A percentile compares a stretch with the other conserved stretches of the same genome.
These are phyloP conservation scores for Parastagonospora nodorum DNA, from an alignment of 2,329 filamentous ascomycete species.

Conservation along the genomic window DNA sequence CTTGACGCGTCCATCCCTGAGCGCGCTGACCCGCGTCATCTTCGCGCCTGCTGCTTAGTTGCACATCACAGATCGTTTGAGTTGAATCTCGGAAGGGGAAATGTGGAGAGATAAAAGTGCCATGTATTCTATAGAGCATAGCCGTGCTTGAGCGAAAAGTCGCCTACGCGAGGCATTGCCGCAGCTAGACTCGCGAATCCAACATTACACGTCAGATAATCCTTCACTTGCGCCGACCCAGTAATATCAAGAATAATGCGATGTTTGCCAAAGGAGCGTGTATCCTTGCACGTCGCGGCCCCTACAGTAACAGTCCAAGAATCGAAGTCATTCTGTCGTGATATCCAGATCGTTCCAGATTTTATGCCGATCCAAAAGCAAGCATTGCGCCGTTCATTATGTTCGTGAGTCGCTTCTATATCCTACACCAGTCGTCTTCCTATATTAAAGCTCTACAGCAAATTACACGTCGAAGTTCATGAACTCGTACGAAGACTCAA, in stretches of 20 bases:
- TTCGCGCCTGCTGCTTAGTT: not conserved
- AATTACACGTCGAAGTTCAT: conserved; percentile 41
- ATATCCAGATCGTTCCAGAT: conserved; percentile 12
- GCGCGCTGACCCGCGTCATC: not conserved
- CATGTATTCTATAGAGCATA: not conserved
- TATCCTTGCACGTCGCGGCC: conserved; percentile 10
- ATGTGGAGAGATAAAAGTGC: not conserved
- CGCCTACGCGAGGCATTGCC: not conserved
- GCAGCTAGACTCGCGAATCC: not conserved
- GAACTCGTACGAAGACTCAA: conserved; percentile 41
- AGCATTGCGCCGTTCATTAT: conserved; percentile 20
- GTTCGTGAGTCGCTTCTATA: conserved; percentile 30
- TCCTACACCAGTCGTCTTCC: conserved; percentile 31
- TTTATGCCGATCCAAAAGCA: conserved; percentile 1
- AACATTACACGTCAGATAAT: conserved; percentile 7
- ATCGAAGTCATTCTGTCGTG: conserved; percentile 23
- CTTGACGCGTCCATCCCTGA: not conserved
- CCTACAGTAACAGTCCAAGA: conserved; percentile 20
- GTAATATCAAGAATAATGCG: conserved; percentile 9
- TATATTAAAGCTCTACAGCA: conserved; percentile 2
- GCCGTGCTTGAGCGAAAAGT: not conserved
- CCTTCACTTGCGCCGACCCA: conserved; percentile 1
- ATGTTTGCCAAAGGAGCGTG: conserved; percentile 18
- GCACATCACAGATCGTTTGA: not conserved
- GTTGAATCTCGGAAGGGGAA: no score